These are phyloP conservation scores for Cercospora sp. DNA, from an alignment of 2,329 filamentous ascomycete species.

Conservation along the genomic window DNA sequence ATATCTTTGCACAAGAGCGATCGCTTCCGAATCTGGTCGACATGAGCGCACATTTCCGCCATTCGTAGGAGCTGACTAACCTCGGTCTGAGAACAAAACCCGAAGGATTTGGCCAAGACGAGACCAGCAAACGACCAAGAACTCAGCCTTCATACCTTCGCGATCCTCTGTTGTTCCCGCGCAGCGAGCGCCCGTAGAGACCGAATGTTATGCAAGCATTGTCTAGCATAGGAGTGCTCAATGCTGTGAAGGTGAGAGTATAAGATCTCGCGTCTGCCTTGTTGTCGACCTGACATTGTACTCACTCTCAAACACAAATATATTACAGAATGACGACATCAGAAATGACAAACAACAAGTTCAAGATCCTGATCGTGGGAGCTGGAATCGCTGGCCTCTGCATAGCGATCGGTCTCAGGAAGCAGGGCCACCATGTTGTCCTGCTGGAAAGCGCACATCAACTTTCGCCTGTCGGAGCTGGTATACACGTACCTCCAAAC, in stretches of 20 bases:
- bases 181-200: background rate
- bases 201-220: slow-evolving; percentile 1
- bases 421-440: slow-evolving; percentile 2
- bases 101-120: slow-evolving; percentile 11
- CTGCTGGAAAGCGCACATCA: slow-evolving; percentile 12
- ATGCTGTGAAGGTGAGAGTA: background rate
- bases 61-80: background rate
- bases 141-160: background rate
- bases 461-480: slow-evolving; percentile 9
- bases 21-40: background rate
- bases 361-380: slow-evolving; percentile 9
- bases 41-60: background rate
- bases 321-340: background rate
- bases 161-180: background rate
- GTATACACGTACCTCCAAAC: slow-evolving; percentile 9
- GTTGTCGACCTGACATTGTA: background rate
- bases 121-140: background rate
- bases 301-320: background rate
- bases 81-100: background rate
- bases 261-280: background rate
- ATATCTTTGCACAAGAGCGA: background rate
- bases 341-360: background rate
- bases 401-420: slow-evolving; percentile 1
- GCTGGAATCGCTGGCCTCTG: slow-evolving; percentile 10
- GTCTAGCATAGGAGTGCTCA: background rate